Conservation (phyloP, 305 asterid species). For the Lippia alba region DNA sequence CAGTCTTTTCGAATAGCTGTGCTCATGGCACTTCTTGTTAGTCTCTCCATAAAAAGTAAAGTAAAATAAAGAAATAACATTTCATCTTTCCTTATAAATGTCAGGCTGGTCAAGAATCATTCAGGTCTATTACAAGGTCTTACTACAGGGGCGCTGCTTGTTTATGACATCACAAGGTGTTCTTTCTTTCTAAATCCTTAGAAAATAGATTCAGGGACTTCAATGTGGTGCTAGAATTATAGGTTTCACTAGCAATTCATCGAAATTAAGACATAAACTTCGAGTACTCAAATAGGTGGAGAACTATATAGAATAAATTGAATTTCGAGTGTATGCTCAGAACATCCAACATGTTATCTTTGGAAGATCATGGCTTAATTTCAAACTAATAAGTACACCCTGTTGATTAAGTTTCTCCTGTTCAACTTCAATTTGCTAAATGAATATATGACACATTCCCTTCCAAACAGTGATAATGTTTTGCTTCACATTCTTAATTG, state of each 20-base stretch:
- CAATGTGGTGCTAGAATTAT: not conserved
- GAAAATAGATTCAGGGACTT: not conserved
- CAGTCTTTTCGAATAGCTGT: too few species aligned
- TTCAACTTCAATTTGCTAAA: not conserved
- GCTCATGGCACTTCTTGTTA: too few species aligned
- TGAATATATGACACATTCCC: not conserved
- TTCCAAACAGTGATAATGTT: not conserved
- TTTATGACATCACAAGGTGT: slow-evolving; percentile 90
- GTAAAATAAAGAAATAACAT: too few species aligned
- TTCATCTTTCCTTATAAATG: too few species aligned
- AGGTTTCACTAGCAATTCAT: not conserved
- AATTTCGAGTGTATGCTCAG: slow-evolving; percentile 8
- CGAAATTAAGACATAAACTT: not conserved
- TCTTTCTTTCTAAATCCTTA: slow-evolving; percentile 1
- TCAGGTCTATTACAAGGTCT: slow-evolving; percentile 76
- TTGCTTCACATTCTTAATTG: not conserved
- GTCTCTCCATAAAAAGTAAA: too few species aligned
- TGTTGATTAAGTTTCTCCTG: not conserved
- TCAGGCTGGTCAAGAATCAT: slow-evolving; percentile 92
- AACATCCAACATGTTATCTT: not conserved
- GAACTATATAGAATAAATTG: too few species aligned
- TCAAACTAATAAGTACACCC: not conserved
- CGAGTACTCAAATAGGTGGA: not conserved
- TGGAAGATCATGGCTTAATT: not conserved
- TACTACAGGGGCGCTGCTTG: slow-evolving; percentile 86